Base-by-base conservation (phyloP, 352 stramenopile genomes). In the Phytopythium delawarense region DNA sequence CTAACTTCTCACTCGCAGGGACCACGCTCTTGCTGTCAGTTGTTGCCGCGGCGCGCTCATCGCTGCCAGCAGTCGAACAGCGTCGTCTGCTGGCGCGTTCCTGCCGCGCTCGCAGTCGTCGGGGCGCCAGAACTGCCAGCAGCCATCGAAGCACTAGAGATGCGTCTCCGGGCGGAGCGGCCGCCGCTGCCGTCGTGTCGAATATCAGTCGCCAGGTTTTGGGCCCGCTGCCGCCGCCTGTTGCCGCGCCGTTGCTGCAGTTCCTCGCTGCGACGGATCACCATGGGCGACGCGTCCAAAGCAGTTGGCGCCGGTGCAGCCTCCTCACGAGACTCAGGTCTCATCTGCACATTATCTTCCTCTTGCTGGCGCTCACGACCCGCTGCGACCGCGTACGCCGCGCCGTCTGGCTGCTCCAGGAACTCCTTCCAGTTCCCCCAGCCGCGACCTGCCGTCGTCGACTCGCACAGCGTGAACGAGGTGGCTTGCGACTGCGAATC, bases 11-110 rank as follows among this genome's bases (percentile, higher is more conserved):
- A 30, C 25, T 30, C 25, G 25, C 25, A 30, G 25, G 25, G 25
- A 30, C 3, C 25, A 30, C 25, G 25, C n/a, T 30, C 46, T 5
- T 7, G 20, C 32, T 15, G 15, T 23, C 16, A n/a, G 18, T 21
- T 21, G 7, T 28, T 49, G 7, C 44, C 7, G 44, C 20, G n/a
- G 13, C 15, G 12, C 20, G 11, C 8, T 44, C 63, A 68, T 42
- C 61, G 61, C 55, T 65, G 35, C 75, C 75, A 84, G 28, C 81
- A 67, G 44, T 84, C 75, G 18, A 85, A 45, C 21, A 85, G 58
- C 13, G 76, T 85, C 16, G 53, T 49, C 13, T 59, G 53, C 37
- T 72, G 66, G 16, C 37, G 46, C 5, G n/a, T 13, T 25, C 23
- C 20, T 3, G 37, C 5, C 53, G 21, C 18, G 4, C 32, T 49